Base-by-base conservation (phyloP, 768 basidiomycete species). In the Lactarius trivialis region DNA sequence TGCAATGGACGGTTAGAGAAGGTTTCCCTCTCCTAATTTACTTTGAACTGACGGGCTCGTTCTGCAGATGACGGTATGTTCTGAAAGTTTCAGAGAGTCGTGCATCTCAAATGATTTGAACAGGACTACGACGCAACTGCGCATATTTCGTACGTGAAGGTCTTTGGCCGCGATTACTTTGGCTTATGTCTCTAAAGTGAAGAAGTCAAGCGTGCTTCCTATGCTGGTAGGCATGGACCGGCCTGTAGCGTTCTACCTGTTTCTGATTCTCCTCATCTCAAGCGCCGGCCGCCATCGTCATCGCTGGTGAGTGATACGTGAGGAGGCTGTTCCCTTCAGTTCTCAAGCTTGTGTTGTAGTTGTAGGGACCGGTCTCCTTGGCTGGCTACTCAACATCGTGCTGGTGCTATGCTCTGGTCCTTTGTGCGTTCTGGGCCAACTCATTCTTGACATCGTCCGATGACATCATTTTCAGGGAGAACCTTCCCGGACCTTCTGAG, bases 331-430 rank as follows among this genome's bases (percentile, higher is more conserved):
- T 26, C 41, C 77, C 82, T n/a, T 82, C 9, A 82, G 82, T 21
- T 78, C 81, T 45, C 83, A 85, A 8, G 84, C 85, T 67, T 84
- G 86, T 70, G 80, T 84, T 61, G 82, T 60, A 84, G 89, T 90
- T 32, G 76, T 90, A 60, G 88, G 88, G 5, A 89, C 88, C 4
- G 87, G 87, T 58, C 74, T 88, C 50, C 79, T 91, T 64, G 91
- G 91, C 36, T 93, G 91, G 91, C 69, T 94, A 9, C 79, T 93
- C 63, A 96, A 94, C 73, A 89, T 96, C 65, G 86, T 92, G 5
- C 73, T 93, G 33, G 80, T 94, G n/a, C 77, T 94, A 9, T 93
- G 91, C 72, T 89, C 88, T 21, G 90, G 90, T 7, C 82, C 84
- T 58, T 75, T 89, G 85, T 86, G 64, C 68, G 85, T 76, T 17